Base-by-base conservation (phyloP, 2,329 filamentous ascomycete genomes). In the Xylariaceae sp. region DNA sequence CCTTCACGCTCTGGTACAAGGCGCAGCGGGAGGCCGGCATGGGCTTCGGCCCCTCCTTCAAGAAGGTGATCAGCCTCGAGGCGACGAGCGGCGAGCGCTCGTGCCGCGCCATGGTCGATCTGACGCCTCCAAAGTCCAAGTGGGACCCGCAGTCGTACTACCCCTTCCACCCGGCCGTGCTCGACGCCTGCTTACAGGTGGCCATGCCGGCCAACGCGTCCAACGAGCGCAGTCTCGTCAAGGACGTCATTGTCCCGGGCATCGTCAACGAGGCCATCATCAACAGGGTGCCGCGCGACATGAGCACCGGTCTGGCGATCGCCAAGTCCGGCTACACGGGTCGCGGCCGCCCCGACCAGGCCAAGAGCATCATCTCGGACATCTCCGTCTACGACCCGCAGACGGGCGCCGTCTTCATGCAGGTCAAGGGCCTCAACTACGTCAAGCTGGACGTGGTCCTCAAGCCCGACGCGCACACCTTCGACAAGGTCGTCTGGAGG, bases 121-220 rank as follows among this genome's bases (percentile, higher is more conserved):
- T 52, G 2, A 26, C 27, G n/a, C 38, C 43, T 15, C 52, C 52
- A 9, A 30, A 32, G 3, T 42, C 40, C 8, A 26, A 13, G 24
- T 44, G n/a, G n/a, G n/a, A 18, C 9, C 15, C 14, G 3, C 63
- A 64, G 24, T 39, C 36, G 4, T 8, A 8, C 5, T 43, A 43
- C 37, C 24, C 38, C 3, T 38, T 65, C 21, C 61, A 65, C 40
- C 62, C 62, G 3, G 46, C 56, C 8, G 45, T 44, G 5, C 44
- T 65, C 3, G 61, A 64, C 38, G 41, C 34, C n/a, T 53, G 44
- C 24, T 38, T 59, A 6, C 61, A 60, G 15, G 51, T n/a, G n/a
- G n/a, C n/a, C n/a, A n/a, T n/a, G n/a, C n/a, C n/a, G n/a, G n/a
- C n/a, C n/a, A n/a, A n/a, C n/a, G n/a, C n/a, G n/a, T n/a, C n/a